These are phyloP conservation scores for Coffea eugenioides DNA, from an alignment of 257 asterid species.

Conservation along the genomic window DNA sequence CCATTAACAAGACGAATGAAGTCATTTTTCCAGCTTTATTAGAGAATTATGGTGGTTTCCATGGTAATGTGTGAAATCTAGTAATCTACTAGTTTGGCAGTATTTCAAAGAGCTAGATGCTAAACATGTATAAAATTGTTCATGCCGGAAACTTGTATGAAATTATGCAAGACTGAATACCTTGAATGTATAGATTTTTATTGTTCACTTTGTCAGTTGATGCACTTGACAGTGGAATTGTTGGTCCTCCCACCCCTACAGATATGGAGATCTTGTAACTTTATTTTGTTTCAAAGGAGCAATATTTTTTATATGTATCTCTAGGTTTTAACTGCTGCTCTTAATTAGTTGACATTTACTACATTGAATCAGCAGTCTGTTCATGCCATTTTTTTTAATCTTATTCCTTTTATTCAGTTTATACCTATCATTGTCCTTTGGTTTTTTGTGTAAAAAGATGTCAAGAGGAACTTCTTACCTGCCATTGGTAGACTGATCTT, in stretches of 20 bases:
- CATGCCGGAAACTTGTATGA: background rate
- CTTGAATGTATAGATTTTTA: background rate
- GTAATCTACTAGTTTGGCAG: background rate
- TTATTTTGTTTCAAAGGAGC: background rate
- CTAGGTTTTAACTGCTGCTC: background rate
- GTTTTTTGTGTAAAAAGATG: background rate
- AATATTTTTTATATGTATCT: background rate
- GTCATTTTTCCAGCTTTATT: background rate
- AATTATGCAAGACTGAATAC: background rate
- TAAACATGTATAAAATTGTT: background rate
- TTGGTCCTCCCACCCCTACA: background rate
- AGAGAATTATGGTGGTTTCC: background rate
- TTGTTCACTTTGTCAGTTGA: background rate
- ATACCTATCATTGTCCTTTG: background rate
- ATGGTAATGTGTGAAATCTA: background rate
- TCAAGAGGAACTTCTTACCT: background rate
- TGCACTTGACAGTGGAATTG: background rate
- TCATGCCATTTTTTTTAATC: background rate
- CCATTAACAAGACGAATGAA: no score
- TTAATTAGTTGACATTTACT: background rate
- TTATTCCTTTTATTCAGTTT: background rate
- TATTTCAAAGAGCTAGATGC: background rate
- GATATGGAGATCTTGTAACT: background rate
- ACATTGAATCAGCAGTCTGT: background rate
- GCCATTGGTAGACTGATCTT: constrained; percentile 15